These are phyloP conservation scores for Soucietia sequanensis DNA, from an alignment of 805 yeast species.

Conservation along the genomic window DNA sequence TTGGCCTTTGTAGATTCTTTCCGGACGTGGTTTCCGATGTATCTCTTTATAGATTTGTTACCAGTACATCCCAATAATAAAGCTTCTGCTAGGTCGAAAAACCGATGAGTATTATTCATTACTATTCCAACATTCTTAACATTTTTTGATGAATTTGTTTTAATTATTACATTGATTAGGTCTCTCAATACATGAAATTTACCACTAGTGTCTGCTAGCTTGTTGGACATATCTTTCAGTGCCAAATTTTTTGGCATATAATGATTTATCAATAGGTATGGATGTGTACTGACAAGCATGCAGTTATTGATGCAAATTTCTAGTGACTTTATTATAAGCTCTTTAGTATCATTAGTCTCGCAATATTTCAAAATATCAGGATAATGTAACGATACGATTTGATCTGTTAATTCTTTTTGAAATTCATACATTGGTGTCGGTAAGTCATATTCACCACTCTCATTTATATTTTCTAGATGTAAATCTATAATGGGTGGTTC, in stretches of 20 bases:
- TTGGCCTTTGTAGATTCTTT: slow-evolving; percentile 33
- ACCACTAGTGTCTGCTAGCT: slow-evolving; percentile 77
- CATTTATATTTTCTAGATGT: slow-evolving; percentile 44
- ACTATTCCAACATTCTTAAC: slow-evolving; percentile 63
- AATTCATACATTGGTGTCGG: slow-evolving; percentile 84
- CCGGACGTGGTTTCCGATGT: slow-evolving; percentile 60
- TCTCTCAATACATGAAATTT: slow-evolving; percentile 73
- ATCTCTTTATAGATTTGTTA: slow-evolving; percentile 50
- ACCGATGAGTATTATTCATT: slow-evolving; percentile 62
- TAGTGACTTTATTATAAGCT: slow-evolving; percentile 70
- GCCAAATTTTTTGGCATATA: slow-evolving; percentile 78
- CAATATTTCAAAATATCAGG: slow-evolving; percentile 86
- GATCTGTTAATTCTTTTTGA: slow-evolving; percentile 87
- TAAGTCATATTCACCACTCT: slow-evolving; percentile 65
- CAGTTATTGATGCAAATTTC: slow-evolving; percentile 73
- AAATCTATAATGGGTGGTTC: slow-evolving; percentile 73
- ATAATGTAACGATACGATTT: slow-evolving; percentile 87
- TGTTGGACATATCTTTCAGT: slow-evolving; percentile 66
- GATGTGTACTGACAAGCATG: slow-evolving; percentile 82
- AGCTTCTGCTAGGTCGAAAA: slow-evolving; percentile 71
- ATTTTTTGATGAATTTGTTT: slow-evolving; percentile 21
- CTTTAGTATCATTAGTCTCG: slow-evolving; percentile 53
- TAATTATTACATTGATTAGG: slow-evolving; percentile 54
- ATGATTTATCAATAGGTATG: slow-evolving; percentile 80
- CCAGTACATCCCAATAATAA: slow-evolving; percentile 56